Conservation (phyloP, 1,284 basidiomycete species). For the Cutaneotrichosporon daszewskae region DNA sequence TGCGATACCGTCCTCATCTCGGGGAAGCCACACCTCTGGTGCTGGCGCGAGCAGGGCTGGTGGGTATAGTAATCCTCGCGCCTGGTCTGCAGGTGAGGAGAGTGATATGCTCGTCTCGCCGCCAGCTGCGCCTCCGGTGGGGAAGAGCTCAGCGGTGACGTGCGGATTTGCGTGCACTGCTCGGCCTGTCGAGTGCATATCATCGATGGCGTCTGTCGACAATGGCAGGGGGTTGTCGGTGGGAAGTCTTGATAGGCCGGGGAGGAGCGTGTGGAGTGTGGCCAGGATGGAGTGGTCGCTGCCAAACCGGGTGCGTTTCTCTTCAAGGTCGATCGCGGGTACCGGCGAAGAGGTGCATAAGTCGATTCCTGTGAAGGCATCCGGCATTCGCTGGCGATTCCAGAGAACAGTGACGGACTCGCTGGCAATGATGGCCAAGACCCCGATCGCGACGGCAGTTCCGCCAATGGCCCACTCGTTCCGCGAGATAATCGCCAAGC, state of each 20-base stretch:
- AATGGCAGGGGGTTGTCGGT: constrained; percentile 9
- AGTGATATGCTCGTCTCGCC: not conserved
- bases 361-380: not conserved
- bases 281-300: constrained; percentile 12
- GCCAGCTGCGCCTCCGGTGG: constrained; percentile 1
- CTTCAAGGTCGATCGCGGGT: constrained; percentile 13
- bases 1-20: constrained; percentile 63
- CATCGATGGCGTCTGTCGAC: constrained; percentile 52
- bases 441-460: constrained; percentile 56
- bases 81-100: not conserved
- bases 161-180: constrained; percentile 44
- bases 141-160: not conserved
- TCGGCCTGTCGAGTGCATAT: constrained; percentile 64
- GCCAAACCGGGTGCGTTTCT: not conserved
- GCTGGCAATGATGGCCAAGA: constrained; percentile 39
- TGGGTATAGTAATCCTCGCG: constrained; percentile 64
- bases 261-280: constrained; percentile 10
- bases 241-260: constrained; percentile 4
- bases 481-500: constrained; percentile 63
- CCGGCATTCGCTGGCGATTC: constrained; percentile 2
- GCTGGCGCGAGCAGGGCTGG: constrained; percentile 67
- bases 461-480: constrained; percentile 65
- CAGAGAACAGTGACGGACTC: constrained; percentile 21
- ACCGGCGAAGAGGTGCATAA: not conserved
- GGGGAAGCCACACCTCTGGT: constrained; percentile 73